Evolutionary conservation across 139 green algal species (phyloP), one percentile per base, ranked within the genome.

Genomic region (Tetradesmus lagerheimii): DNA sequence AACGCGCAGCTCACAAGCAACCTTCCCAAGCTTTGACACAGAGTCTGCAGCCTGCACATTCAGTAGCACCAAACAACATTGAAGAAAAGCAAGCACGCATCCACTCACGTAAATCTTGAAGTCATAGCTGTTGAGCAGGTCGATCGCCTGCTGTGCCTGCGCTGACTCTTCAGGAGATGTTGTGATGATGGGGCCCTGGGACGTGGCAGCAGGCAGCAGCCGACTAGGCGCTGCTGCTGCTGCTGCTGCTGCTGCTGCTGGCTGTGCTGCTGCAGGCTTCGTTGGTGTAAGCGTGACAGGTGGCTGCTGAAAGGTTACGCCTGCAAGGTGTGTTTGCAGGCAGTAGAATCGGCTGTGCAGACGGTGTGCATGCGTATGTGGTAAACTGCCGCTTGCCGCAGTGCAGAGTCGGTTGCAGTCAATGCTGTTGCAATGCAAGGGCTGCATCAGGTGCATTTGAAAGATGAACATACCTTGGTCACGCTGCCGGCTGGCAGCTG

Each of bases 31-130:
- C n/a, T n/a, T n/a, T n/a, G n/a, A n/a, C n/a, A n/a, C n/a, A n/a
- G n/a, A n/a, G n/a, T n/a, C n/a, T n/a, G n/a, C n/a, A n/a, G n/a
- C n/a, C n/a, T n/a, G n/a, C n/a, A n/a, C n/a, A n/a, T n/a, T n/a
- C n/a, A n/a, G n/a, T n/a, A n/a, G n/a, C n/a, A n/a, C n/a, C n/a
- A n/a, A n/a, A n/a, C n/a, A n/a, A n/a, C n/a, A n/a, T n/a, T n/a
- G n/a, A n/a, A n/a, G n/a, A n/a, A n/a, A n/a, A n/a, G n/a, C n/a
- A n/a, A n/a, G n/a, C n/a, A n/a, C n/a, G n/a, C n/a, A n/a, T n/a
- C n/a, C n/a, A n/a, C 57, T 71, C 57, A 71, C 57, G 57, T 71
- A 71, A 23, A 71, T 71, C 35, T 47, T 88, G 83, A 88, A 88
- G 6, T 88, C 83, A 38, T 88, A 88, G 38, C 29, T 88, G 64